phyloP scores from a whole-genome alignment of 306 rosid species.

The Myrica gale region DNA sequence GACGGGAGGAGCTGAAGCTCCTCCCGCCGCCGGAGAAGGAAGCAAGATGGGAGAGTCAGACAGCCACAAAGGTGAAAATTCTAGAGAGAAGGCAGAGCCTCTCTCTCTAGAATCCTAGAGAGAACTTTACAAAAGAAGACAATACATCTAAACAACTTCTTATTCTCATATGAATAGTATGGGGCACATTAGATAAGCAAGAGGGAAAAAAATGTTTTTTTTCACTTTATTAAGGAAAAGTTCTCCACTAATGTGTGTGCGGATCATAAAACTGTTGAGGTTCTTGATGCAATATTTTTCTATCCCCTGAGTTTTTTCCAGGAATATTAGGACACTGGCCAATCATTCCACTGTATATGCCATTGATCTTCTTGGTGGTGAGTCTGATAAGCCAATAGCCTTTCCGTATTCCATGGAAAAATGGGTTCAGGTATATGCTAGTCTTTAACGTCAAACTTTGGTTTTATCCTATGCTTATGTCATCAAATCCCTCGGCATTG shows the following conservation, averaged over 20 bases:
- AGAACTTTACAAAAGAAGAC: too few species aligned
- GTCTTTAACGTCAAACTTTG: constrained; percentile 15
- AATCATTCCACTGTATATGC: constrained; percentile 71
- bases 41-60: too few species aligned
- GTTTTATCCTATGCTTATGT: not conserved
- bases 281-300: constrained; percentile 3
- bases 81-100: too few species aligned
- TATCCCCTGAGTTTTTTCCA: constrained; percentile 25
- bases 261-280: not conserved
- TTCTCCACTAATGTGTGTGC: not conserved
- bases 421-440: constrained; percentile 69
- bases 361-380: constrained; percentile 95
- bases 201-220: too few species aligned
- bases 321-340: constrained; percentile 68
- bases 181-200: too few species aligned
- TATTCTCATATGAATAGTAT: too few species aligned
- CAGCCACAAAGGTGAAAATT: too few species aligned
- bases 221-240: too few species aligned
- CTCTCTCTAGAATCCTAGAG: too few species aligned
- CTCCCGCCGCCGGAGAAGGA: too few species aligned
- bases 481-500: constrained; percentile 6
- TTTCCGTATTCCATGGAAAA: constrained; percentile 86
- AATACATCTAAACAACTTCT: too few species aligned
- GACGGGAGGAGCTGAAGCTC: too few species aligned
- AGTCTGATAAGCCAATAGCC: constrained; percentile 77